phyloP scores from a whole-genome alignment of 2,329 filamentous ascomycete species.

The Colletotrichum lentis region DNA sequence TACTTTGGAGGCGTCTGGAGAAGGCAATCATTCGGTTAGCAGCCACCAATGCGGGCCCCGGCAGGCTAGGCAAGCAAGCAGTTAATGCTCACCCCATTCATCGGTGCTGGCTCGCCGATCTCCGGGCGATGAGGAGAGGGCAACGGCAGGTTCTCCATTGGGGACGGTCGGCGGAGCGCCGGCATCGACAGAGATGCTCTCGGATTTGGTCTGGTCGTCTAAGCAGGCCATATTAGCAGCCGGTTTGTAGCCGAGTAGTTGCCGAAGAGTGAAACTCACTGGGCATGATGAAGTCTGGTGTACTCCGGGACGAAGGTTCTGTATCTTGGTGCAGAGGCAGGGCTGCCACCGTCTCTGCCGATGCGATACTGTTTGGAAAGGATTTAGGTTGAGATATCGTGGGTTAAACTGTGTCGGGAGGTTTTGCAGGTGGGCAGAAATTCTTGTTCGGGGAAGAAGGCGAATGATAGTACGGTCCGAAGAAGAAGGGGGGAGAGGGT shows the following conservation, averaged over 20 bases:
- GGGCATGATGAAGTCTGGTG: constrained; percentile 11
- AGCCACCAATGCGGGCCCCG: background rate
- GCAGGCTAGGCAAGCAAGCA: background rate
- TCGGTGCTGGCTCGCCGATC: constrained; percentile 52
- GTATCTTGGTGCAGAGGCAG: background rate
- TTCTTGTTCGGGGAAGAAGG: background rate
- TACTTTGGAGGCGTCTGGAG: constrained; percentile 70
- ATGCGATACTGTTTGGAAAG: background rate
- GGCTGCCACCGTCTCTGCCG: background rate
- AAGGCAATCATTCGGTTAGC: constrained; percentile 22
- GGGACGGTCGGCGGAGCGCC: constrained; percentile 1
- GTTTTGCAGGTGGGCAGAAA: background rate
- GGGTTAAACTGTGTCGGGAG: background rate
- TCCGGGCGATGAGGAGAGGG: constrained; percentile 41
- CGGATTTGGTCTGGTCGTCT: constrained; percentile 28
- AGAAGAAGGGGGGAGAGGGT: background rate
- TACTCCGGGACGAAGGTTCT: background rate
- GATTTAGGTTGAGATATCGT: background rate
- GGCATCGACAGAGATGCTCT: constrained; percentile 20
- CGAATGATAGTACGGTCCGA: background rate
- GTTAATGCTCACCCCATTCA: constrained; percentile 57
- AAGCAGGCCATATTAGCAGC: background rate
- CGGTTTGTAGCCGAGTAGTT: too few relatives aligned
- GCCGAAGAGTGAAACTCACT: constrained; percentile 4
- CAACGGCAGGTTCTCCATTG: constrained; percentile 17